Conservation (phyloP, 768 basidiomycete species). For the Boletus rufocinnamomeus region DNA sequence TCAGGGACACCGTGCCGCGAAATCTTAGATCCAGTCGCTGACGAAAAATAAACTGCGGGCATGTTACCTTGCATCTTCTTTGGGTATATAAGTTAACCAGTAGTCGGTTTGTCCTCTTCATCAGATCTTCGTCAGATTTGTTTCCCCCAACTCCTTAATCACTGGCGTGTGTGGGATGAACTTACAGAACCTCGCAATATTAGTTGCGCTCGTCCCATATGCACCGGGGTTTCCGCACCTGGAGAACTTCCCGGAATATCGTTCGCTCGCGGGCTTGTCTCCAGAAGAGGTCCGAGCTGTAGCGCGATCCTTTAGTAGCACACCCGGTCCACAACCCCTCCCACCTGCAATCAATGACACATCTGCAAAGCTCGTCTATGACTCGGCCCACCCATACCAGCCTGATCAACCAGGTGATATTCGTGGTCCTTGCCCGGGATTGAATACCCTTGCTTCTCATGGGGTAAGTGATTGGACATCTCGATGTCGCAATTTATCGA, state of each 20-base stretch:
- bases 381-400: constrained; percentile 19
- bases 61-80: not conserved
- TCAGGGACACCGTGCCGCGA: not conserved
- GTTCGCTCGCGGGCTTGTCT: constrained; percentile 26
- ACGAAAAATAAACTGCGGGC: not conserved
- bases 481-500: not conserved
- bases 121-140: not conserved
- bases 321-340: constrained; percentile 25
- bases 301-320: constrained; percentile 16
- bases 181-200: constrained; percentile 6
- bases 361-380: constrained; percentile 26
- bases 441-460: constrained; percentile 30
- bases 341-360: constrained; percentile 28
- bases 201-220: constrained; percentile 7
- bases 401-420: constrained; percentile 22
- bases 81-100: constrained; percentile 2
- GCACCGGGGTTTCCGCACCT: constrained; percentile 17
- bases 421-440: constrained; percentile 29
- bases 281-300: constrained; percentile 17
- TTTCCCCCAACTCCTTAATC: not conserved
- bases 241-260: constrained; percentile 20
- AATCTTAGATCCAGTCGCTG: not conserved
- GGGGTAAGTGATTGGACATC: constrained; percentile 19
- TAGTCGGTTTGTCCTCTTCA: not conserved
- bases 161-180: not conserved